Evolutionary conservation across 1,284 basidiomycete species (phyloP).

Genomic region (Chondrostereum purpureum): DNA sequence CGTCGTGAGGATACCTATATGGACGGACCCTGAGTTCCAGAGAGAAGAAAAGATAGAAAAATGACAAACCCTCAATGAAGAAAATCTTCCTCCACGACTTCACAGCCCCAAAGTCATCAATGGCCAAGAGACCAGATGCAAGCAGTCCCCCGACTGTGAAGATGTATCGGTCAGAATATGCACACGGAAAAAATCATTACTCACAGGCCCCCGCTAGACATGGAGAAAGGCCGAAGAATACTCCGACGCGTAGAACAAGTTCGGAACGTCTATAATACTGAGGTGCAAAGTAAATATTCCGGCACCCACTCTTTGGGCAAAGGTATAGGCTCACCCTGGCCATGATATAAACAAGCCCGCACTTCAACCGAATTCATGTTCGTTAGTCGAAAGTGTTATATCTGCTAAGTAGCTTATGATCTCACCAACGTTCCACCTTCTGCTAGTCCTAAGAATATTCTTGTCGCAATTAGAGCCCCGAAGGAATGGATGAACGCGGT

Average conservation of each 20-base stretch:
- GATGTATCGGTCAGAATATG: not conserved
- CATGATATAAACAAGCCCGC: slow-evolving; percentile 33
- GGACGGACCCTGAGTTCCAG: slow-evolving; percentile 4
- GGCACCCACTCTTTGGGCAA: too few species aligned
- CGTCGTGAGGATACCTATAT: slow-evolving; percentile 31
- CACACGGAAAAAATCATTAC: slow-evolving; percentile 11
- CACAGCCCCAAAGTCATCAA: slow-evolving; percentile 27
- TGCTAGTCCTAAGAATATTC: slow-evolving; percentile 39
- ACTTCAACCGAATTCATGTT: slow-evolving; percentile 19
- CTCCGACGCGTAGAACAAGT: slow-evolving; percentile 35
- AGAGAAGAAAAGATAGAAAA: not conserved
- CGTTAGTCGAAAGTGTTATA: too few species aligned
- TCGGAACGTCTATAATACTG: slow-evolving; percentile 39
- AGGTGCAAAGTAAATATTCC: not conserved
- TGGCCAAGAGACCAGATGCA: slow-evolving; percentile 30
- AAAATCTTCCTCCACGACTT: slow-evolving; percentile 36
- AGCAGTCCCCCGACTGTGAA: slow-evolving; percentile 32
- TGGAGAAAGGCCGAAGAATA: slow-evolving; percentile 37
- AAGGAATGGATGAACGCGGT: slow-evolving; percentile 39
- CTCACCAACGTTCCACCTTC: slow-evolving; percentile 43
- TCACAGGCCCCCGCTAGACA: slow-evolving; percentile 37
- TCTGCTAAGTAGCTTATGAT: too few species aligned
- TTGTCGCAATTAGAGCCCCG: slow-evolving; percentile 33
- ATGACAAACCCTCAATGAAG: slow-evolving; percentile 28
- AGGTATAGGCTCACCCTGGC: slow-evolving; percentile 27